Base-by-base conservation (phyloP, 2,329 filamentous ascomycete species). In the Whalleya microplaca region DNA sequence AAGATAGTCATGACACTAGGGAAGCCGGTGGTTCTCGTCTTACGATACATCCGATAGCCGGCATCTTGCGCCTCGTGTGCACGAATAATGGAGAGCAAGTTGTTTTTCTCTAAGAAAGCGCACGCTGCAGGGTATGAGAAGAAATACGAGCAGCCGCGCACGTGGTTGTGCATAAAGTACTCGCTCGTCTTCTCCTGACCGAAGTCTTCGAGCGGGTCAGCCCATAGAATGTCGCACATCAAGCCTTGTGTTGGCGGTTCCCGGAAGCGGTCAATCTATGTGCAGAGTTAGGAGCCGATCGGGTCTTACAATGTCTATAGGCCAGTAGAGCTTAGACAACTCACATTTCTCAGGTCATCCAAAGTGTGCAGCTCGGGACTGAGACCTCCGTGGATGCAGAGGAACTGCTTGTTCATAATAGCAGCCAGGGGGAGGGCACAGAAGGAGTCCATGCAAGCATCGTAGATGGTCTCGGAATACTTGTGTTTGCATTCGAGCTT, bases 401-500 rank as follows among this genome's bases (percentile, higher is more conserved):
- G 80, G 76, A 99, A 99, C 76, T 99, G 95, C 82, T 99, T 99
- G 85, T 99, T 99, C 95, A 99, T 99, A 66, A 99, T 88, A 23
- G 95, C 95, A 55, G 95, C 95, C 67, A 99, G 81, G 27, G 95
- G 95, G 62, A 99, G 80, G 63, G 89, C 84, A 79, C 95, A 99
- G 83, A 99, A 99, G 0, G 95, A 96, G 64, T 99, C 94, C 86
- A 97, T 96, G 79, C 95, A 98, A 55, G 95, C 94, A 71, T 99
- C 94, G 74, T 99, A 99, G 58, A 99, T 85, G 63, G 85, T 85
- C 78, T 98, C 95, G 32, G 92, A 96, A 78, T 99, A 99, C 77
- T 99, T 99, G 85, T 99, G 95, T 80, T 96, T 97, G 84, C 95
- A 99, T 76, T 99, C 95, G 56, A 99, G 87, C 83, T 99, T 98